Conservation (phyloP, 371 early-diverging fungal species). For the Dichotomocladium elegans region DNA sequence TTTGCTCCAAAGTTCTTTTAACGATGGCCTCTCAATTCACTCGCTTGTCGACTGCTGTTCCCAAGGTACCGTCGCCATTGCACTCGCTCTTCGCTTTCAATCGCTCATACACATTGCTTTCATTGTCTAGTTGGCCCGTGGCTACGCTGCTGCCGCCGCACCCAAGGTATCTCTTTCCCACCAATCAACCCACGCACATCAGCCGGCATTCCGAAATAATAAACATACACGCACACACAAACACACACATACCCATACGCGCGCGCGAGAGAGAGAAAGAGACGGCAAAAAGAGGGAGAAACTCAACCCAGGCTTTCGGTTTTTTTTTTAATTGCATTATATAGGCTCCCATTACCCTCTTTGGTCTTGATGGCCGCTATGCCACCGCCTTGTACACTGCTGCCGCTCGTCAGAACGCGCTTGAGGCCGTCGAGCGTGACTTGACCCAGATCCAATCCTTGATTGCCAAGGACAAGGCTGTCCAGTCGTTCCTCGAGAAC, state of each 20-base stretch:
- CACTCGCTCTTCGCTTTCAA: not conserved
- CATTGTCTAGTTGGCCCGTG: conserved; percentile 46
- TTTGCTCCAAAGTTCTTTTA: not conserved
- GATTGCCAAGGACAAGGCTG: conserved; percentile 70
- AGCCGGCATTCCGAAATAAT: too few relatives aligned
- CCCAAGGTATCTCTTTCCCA: conserved; percentile 40
- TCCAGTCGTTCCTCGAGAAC: conserved; percentile 78
- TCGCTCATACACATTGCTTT: not conserved
- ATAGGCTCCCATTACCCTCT: conserved; percentile 81
- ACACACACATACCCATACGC: not conserved
- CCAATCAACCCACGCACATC: too few relatives aligned
- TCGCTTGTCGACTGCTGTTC: conserved; percentile 41
- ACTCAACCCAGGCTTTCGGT: too few relatives aligned
- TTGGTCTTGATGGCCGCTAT: conserved; percentile 96
- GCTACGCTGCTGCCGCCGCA: conserved; percentile 50
- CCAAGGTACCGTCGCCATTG: conserved; percentile 27
- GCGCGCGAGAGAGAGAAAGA: not conserved
- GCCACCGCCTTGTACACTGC: conserved; percentile 96
- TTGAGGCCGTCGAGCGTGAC: conserved; percentile 87
- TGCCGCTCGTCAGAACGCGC: conserved; percentile 78
- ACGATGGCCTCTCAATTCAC: conserved; percentile 34
- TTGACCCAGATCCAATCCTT: conserved; percentile 63
- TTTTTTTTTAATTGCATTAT: too few relatives aligned
- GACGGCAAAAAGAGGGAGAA: not conserved
- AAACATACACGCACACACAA: not conserved